Evolutionary conservation across 345 rosid species (phyloP).

Genomic region (Euphorbia lathyris): DNA sequence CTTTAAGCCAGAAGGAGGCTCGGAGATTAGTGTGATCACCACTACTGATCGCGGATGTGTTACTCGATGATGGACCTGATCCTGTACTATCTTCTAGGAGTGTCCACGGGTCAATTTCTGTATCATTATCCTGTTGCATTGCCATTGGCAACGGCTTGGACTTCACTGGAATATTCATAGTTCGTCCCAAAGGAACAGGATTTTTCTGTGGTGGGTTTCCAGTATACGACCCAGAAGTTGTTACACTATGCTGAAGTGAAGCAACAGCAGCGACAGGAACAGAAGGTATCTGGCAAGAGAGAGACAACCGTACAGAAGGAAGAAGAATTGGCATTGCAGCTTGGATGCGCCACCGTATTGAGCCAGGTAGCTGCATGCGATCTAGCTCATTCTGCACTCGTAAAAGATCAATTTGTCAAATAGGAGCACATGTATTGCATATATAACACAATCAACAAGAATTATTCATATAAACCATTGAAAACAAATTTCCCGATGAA

Average conservation of each 20-base stretch:
- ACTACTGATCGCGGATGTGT: slow-evolving; percentile 44
- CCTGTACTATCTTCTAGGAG: slow-evolving; percentile 93
- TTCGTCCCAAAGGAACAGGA: slow-evolving; percentile 39
- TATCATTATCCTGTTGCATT: slow-evolving; percentile 51
- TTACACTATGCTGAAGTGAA: slow-evolving; percentile 53
- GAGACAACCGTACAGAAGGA: slow-evolving; percentile 52
- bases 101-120: slow-evolving; percentile 90
- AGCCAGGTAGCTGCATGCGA: slow-evolving; percentile 86
- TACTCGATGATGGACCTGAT: slow-evolving; percentile 55
- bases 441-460: not conserved
- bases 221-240: slow-evolving; percentile 34
- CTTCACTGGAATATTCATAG: slow-evolving; percentile 45
- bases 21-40: slow-evolving; percentile 73
- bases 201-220: slow-evolving; percentile 50
- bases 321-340: slow-evolving; percentile 79
- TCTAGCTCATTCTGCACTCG: slow-evolving; percentile 79
- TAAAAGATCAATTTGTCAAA: slow-evolving; percentile 1
- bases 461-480: not conserved
- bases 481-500: not conserved
- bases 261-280: slow-evolving; percentile 57
- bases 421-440: not conserved
- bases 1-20: slow-evolving; percentile 94
- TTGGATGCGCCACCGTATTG: slow-evolving; percentile 87
- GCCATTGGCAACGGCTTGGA: slow-evolving; percentile 43
- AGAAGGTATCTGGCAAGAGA: slow-evolving; percentile 75